These are phyloP conservation scores for Typha latifolia DNA, from an alignment of 176 grass and related monocot genomes.

Conservation along the genomic window DNA sequence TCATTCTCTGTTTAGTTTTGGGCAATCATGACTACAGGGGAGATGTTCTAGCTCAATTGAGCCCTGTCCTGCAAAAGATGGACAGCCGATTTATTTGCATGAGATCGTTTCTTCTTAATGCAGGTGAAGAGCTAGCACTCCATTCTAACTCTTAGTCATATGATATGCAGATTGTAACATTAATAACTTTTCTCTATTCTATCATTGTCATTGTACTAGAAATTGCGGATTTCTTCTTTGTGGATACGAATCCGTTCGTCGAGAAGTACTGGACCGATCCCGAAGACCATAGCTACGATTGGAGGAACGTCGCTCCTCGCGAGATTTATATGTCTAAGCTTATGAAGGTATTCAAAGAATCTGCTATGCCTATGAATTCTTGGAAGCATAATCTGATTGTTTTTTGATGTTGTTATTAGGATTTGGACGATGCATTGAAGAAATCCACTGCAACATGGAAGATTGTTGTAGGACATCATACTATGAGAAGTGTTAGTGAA, in stretches of 20 bases:
- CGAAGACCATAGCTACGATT: slow-evolving; percentile 45
- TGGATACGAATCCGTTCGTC: slow-evolving; percentile 70
- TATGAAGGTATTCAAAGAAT: slow-evolving; percentile 43
- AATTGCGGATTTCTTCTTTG: slow-evolving; percentile 77
- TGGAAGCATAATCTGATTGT: not conserved
- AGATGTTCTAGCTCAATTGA: slow-evolving; percentile 52
- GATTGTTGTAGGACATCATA: slow-evolving; percentile 76
- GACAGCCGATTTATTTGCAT: slow-evolving; percentile 76
- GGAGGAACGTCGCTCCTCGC: slow-evolving; percentile 62
- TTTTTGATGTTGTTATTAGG: slow-evolving; percentile 25
- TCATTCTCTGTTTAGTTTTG: slow-evolving; percentile 33
- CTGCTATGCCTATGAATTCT: not conserved
- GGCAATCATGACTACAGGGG: slow-evolving; percentile 89
- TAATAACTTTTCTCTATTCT: not conserved
- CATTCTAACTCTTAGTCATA: not conserved
- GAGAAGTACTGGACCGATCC: slow-evolving; percentile 61
- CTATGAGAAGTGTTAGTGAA: slow-evolving; percentile 67
- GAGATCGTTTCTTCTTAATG: slow-evolving; percentile 61
- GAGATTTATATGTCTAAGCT: slow-evolving; percentile 45
- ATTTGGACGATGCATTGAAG: slow-evolving; percentile 60
- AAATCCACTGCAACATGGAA: slow-evolving; percentile 74
- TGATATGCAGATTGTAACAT: not conserved
- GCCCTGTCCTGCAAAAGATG: slow-evolving; percentile 35
- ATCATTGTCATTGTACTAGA: slow-evolving; percentile 17
- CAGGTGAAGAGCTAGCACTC: slow-evolving; percentile 30